Evolutionary conservation across 768 basidiomycete species (phyloP).

Genomic region (Pulveroboletus sp.): DNA sequence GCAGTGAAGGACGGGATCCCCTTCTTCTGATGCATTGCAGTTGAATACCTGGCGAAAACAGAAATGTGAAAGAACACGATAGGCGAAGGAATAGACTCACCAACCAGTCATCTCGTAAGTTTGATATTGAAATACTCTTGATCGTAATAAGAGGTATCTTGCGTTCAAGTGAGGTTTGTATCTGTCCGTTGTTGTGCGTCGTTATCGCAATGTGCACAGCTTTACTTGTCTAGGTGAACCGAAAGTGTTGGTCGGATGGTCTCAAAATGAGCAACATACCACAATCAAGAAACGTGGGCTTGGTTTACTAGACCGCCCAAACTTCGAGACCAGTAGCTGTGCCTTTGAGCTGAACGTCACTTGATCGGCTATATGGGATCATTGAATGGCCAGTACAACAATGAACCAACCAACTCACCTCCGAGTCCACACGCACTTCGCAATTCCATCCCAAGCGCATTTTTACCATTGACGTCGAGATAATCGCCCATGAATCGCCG

Average conservation of each 20-base stretch:
- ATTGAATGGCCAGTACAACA: neutral
- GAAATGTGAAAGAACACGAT: conserved; percentile 3
- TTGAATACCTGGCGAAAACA: conserved; percentile 59
- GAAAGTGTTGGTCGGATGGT: neutral
- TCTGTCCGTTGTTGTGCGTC: conserved; percentile 55
- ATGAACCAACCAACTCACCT: conserved; percentile 41
- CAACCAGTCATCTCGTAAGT: conserved; percentile 91
- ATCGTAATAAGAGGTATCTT: conserved; percentile 90
- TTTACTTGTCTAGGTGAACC: conserved; percentile 40
- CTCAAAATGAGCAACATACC: conserved; percentile 44
- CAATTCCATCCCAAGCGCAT: conserved; percentile 71
- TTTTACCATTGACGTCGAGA: conserved; percentile 81
- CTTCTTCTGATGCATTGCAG: conserved; percentile 77
- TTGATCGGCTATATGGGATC: conserved; percentile 50
- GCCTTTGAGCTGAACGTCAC: conserved; percentile 81
- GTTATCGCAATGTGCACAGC: conserved; percentile 75
- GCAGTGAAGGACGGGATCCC: conserved; percentile 88
- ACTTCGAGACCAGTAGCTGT: conserved; percentile 80
- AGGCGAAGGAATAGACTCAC: conserved; percentile 38
- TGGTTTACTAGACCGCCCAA: conserved; percentile 82
- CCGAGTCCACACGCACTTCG: conserved; percentile 66
- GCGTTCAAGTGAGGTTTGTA: conserved; percentile 63
- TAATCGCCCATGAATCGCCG: conserved; percentile 96
- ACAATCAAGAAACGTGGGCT: conserved; percentile 87
- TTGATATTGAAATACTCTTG: conserved; percentile 81